phyloP scores from a whole-genome alignment of 2,329 filamentous ascomycete genomes.

The Chrysosphaeria jannelii region DNA sequence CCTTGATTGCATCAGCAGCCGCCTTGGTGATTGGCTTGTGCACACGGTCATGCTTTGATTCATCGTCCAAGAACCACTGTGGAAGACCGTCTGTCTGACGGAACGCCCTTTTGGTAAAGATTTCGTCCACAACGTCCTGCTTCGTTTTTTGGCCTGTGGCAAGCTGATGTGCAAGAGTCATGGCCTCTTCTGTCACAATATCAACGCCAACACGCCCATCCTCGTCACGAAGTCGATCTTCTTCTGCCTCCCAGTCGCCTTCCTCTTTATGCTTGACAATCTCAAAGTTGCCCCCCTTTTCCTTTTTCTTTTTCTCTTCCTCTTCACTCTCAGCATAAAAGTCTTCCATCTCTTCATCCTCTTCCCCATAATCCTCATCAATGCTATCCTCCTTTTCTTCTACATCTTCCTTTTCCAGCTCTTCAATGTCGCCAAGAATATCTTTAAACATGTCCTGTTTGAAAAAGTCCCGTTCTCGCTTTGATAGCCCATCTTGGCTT shows the following conservation, averaged over 20 bases:
- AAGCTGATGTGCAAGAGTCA: slow-evolving; percentile 83
- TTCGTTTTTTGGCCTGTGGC: slow-evolving; percentile 60
- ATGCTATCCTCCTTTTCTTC: slow-evolving; percentile 11
- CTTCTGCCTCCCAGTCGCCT: slow-evolving; percentile 32
- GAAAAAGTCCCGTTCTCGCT: slow-evolving; percentile 67
- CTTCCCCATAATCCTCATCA: slow-evolving; percentile 1
- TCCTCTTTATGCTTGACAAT: slow-evolving; percentile 19
- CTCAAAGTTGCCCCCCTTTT: slow-evolving; percentile 21
- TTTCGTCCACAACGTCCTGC: slow-evolving; percentile 59
- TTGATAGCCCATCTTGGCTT: slow-evolving; percentile 36
- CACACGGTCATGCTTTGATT: slow-evolving; percentile 50
- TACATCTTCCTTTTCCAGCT: slow-evolving; percentile 8
- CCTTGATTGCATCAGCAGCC: slow-evolving; percentile 71
- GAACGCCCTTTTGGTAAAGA: slow-evolving; percentile 78
- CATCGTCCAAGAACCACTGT: slow-evolving; percentile 95
- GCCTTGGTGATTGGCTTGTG: slow-evolving; percentile 80
- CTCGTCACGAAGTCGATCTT: slow-evolving; percentile 20
- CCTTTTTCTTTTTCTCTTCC: slow-evolving; percentile 7
- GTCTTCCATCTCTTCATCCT: slow-evolving; percentile 1
- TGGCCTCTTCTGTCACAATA: slow-evolving; percentile 97
- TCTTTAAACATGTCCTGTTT: slow-evolving; percentile 82
- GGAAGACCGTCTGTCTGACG: slow-evolving; percentile 76
- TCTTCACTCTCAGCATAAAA: slow-evolving; percentile 6
- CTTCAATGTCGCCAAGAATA: slow-evolving; percentile 34
- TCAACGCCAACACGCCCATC: slow-evolving; percentile 49